Conservation (phyloP, 768 basidiomycete genomes). For the Pluteus cervinus region DNA sequence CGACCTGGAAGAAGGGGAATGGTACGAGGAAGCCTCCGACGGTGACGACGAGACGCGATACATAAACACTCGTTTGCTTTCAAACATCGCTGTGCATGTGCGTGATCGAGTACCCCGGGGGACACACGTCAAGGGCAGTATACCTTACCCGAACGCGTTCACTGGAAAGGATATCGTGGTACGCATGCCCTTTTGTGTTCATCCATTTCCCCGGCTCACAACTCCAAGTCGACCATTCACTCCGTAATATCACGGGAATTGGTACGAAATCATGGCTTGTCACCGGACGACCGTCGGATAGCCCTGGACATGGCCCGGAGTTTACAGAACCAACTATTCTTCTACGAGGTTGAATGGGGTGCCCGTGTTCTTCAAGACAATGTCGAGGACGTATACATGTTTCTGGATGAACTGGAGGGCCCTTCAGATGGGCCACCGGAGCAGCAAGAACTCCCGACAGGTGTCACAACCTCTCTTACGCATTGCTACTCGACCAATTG, state of each 20-base stretch:
- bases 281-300: slow-evolving; percentile 72
- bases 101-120: slow-evolving; percentile 86
- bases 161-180: slow-evolving; percentile 95
- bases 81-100: slow-evolving; percentile 84
- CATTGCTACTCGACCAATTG: slow-evolving; percentile 89
- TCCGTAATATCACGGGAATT: slow-evolving; percentile 82
- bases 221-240: slow-evolving; percentile 75
- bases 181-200: slow-evolving; percentile 22
- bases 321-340: slow-evolving; percentile 88
- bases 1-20: too few species aligned
- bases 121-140: slow-evolving; percentile 87
- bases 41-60: slow-evolving; percentile 61
- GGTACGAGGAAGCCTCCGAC: slow-evolving; percentile 55
- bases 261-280: slow-evolving; percentile 65
- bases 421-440: slow-evolving; percentile 53
- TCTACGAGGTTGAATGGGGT: slow-evolving; percentile 97
- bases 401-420: slow-evolving; percentile 77
- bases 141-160: slow-evolving; percentile 85
- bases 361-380: slow-evolving; percentile 75
- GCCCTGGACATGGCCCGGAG: slow-evolving; percentile 87
- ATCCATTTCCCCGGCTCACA: not conserved
- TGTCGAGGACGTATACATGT: slow-evolving; percentile 92
- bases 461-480: slow-evolving; percentile 85
- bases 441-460: slow-evolving; percentile 73
- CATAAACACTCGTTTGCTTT: slow-evolving; percentile 83